phyloP scores from a whole-genome alignment of 2,329 filamentous ascomycete genomes.

The Stemphylium beticola region DNA sequence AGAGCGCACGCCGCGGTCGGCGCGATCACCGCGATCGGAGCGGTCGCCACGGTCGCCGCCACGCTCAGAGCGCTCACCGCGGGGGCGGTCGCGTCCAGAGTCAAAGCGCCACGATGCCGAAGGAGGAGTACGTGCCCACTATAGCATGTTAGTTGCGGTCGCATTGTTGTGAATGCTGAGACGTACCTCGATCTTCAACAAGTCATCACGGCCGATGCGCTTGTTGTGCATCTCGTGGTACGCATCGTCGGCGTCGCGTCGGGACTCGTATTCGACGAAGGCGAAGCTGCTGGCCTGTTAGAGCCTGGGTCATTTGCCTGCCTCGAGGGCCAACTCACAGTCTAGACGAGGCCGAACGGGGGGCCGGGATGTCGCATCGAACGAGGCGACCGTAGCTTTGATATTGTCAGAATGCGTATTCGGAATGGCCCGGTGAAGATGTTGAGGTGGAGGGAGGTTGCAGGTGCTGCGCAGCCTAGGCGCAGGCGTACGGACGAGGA shows the following conservation, averaged over 20 bases:
- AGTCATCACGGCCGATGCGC: constrained; percentile 91
- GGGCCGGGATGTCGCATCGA: constrained; percentile 96
- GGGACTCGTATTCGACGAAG: constrained; percentile 98
- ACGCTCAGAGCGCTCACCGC: constrained; percentile 64
- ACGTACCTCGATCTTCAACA: constrained; percentile 94
- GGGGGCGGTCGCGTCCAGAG: constrained; percentile 63
- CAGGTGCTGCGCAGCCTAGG: constrained; percentile 1
- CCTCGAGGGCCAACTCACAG: constrained; percentile 71
- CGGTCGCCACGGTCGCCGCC: constrained; percentile 65
- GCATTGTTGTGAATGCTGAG: background rate
- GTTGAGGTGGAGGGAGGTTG: constrained; percentile 25
- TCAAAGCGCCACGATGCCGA: constrained; percentile 99
- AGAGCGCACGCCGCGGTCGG: constrained; percentile 75
- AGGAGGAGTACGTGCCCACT: constrained; percentile 98
- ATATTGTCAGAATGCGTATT: constrained; percentile 54
- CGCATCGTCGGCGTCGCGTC: constrained; percentile 96
- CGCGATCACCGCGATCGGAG: constrained; percentile 66
- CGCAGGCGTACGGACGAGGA: constrained; percentile 18
- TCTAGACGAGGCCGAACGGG: constrained; percentile 88
- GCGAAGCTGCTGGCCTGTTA: constrained; percentile 75
- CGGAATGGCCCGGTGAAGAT: constrained; percentile 20
- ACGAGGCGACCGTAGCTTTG: constrained; percentile 93
- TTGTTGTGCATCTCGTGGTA: constrained; percentile 99
- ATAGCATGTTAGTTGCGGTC: constrained; percentile 25
- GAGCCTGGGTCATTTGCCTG: constrained; percentile 8